Base-by-base conservation (phyloP, 169 alveolate species). In the Neospora caninum region DNA sequence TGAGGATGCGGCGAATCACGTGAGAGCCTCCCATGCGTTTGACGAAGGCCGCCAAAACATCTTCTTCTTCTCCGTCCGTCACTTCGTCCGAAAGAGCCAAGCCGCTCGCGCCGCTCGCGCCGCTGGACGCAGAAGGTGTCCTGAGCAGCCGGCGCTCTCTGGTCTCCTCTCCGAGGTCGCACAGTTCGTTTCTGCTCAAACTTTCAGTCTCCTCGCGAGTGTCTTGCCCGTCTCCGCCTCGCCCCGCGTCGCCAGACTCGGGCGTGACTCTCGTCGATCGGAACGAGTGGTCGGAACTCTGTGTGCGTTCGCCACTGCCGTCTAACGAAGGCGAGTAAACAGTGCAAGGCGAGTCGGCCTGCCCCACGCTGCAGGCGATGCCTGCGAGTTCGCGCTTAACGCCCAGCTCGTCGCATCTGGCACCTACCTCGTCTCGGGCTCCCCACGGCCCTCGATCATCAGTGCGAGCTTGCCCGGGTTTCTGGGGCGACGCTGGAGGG, bases 1-100 rank as follows among this genome's bases (percentile, higher is more conserved):
- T 93, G 89, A 95, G 96, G 54, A 93, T 80, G 45, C 95, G 80
- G 41, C 96, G 94, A 88, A 95, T 38, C 67, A 67, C 69, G 2
- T 93, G 95, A 49, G 54, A 64, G 34, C 96, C 96, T 2, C 95
- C 89, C 54, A 41, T 38, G 34, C 67, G 53, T 27, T 10, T 29
- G 34, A 82, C 89, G 64, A 82, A 82, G 41, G 89, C 89, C 13
- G 67, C 67, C 27, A 82, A 31, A 20, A 41, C 89, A 41, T 82
- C 89, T 82, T 82, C 89, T 29, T 38, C 89, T 22, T 38, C 54
- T 9, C 39, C 89, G 6, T 82, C 89, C 6, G 73, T 64, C 31
- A 22, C 34, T 64, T 64, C n/a, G 73, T 27, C 73, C n/a, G 73
- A 27, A 16, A 27, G 1, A 22, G 31, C n/a, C 73, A 22, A 9